Conservation (phyloP, 148 eudicot species). For the Persicaria maculosa region DNA sequence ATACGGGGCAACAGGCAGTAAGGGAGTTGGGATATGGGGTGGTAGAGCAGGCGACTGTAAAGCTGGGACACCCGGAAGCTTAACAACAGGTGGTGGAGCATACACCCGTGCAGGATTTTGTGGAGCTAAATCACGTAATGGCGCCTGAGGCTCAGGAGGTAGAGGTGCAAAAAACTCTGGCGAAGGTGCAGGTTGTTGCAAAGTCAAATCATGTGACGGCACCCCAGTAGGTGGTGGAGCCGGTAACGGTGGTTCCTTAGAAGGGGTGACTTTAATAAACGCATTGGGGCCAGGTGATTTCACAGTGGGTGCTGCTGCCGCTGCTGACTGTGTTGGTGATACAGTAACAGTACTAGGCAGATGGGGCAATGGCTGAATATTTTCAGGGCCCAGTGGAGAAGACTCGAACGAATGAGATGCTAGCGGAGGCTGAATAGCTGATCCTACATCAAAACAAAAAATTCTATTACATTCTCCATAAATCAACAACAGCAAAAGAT, state of each 20-base stretch:
- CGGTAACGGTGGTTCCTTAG: background rate
- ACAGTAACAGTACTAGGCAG: background rate
- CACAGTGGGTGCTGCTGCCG: background rate
- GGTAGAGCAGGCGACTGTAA: no score
- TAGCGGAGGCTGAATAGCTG: conserved; percentile 14
- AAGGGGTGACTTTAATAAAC: background rate
- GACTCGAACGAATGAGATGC: conserved; percentile 17
- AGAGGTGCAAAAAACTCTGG: background rate
- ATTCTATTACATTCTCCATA: background rate
- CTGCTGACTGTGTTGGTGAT: conserved; percentile 6
- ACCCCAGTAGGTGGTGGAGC: background rate
- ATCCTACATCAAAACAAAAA: conserved; percentile 14
- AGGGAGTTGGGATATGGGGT: background rate
- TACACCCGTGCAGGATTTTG: conserved; percentile 1
- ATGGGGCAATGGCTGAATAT: conserved; percentile 6
- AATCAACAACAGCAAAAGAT: background rate
- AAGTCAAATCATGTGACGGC: conserved; percentile 7
- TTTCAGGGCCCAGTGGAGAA: conserved; percentile 10
- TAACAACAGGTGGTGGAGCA: conserved; percentile 8
- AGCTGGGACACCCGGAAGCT: no score
- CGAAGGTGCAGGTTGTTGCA: conserved; percentile 10
- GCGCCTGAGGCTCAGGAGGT: background rate
- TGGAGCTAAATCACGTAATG: conserved; percentile 11
- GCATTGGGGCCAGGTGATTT: background rate
- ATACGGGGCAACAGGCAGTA: conserved; percentile 10